A percentile compares a stretch with the other conserved stretches of the same genome.
These are phyloP conservation scores for Aspergillus nanangensis DNA, from an alignment of 495 filamentous ascomycete species.

Conservation along the genomic window DNA sequence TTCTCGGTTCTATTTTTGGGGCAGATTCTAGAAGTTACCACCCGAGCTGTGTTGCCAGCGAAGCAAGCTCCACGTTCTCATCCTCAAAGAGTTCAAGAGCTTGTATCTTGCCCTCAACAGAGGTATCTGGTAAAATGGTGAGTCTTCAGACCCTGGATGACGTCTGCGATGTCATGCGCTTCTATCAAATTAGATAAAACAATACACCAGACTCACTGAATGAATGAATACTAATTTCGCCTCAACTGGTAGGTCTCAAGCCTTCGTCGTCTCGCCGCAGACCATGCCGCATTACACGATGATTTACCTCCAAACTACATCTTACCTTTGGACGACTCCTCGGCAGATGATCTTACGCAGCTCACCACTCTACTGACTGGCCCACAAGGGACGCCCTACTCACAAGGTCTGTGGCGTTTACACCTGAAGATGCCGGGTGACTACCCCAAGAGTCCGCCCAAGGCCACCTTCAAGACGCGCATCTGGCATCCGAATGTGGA, in stretches of 20 bases:
- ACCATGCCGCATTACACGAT: constrained; percentile 58
- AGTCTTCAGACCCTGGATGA: too few relatives aligned
- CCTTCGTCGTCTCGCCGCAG: constrained; percentile 59
- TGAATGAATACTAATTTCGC: constrained; percentile 9
- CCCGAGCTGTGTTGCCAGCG: too few relatives aligned
- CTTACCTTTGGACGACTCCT: constrained; percentile 40
- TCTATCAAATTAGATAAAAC: background rate
- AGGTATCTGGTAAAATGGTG: too few relatives aligned
- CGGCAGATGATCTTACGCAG: constrained; percentile 55
- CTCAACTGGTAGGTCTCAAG: constrained; percentile 32
- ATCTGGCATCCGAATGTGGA: constrained; percentile 76
- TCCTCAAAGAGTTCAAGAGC: too few relatives aligned
- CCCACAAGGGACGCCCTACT: constrained; percentile 61
- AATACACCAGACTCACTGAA: background rate
- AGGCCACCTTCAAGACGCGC: constrained; percentile 60
- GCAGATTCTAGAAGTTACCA: too few relatives aligned
- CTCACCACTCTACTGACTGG: constrained; percentile 58
- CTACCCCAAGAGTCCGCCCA: constrained; percentile 63
- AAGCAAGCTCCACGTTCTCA: too few relatives aligned
- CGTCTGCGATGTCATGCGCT: too few relatives aligned
- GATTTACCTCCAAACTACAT: constrained; percentile 66
- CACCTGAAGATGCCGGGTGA: constrained; percentile 59
- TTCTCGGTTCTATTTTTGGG: too few relatives aligned
- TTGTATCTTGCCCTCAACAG: too few relatives aligned
- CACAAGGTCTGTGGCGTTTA: constrained; percentile 55